phyloP scores from a whole-genome alignment of 192 early-diverging fungal genomes.

The Glomus cerebriforme region DNA sequence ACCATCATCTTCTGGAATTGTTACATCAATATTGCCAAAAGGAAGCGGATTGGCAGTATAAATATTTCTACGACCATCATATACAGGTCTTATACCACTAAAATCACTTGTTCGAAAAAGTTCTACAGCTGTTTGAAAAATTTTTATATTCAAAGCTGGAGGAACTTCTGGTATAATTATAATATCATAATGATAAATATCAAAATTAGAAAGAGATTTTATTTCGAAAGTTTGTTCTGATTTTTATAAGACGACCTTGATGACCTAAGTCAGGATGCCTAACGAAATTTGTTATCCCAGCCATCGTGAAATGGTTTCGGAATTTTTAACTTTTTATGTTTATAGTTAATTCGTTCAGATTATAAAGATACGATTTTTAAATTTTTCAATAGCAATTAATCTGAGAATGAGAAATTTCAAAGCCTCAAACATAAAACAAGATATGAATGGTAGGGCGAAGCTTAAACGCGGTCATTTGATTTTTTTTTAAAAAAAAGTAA shows the following conservation, averaged over 20 bases:
- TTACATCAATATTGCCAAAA: constrained; percentile 62
- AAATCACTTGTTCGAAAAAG: no score
- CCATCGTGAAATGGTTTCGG: no score
- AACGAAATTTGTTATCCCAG: constrained; percentile 47
- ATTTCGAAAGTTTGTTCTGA: constrained; percentile 81
- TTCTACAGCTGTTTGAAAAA: constrained; percentile 63
- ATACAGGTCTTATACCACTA: constrained; percentile 56
- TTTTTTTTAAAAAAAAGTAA: no score
- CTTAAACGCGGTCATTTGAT: no score
- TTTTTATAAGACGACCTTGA: constrained; percentile 45
- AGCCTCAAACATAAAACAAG: no score
- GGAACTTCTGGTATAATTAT: constrained; percentile 78
- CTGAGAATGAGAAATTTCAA: no score
- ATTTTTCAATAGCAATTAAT: no score
- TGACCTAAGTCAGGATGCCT: constrained; percentile 47
- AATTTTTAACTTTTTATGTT: no score
- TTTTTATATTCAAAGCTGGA: constrained; percentile 66
- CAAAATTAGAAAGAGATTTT: constrained; percentile 55
- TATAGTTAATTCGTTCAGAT: no score
- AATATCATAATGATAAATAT: constrained; percentile 88
- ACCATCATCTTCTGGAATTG: constrained; percentile 46
- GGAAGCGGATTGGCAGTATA: constrained; percentile 62
- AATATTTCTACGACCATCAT: constrained; percentile 70
- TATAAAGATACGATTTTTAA: no score
- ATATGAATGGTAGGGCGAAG: no score